Conservation (phyloP, 805 yeast species). For the Yamadazyma laniorum region DNA sequence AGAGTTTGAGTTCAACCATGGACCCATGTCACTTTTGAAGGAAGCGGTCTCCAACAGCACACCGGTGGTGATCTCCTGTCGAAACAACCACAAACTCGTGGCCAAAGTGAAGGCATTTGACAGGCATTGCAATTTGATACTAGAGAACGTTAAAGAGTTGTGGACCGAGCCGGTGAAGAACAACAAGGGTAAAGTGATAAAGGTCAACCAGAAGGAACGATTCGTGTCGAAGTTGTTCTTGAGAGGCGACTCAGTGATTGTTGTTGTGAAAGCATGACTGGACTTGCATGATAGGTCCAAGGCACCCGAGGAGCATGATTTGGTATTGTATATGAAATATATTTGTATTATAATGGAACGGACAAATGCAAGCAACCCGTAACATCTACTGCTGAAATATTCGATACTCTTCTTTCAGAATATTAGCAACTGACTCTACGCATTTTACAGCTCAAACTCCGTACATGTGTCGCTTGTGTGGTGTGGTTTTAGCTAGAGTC, state of each 20-base stretch:
- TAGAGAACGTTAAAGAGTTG: slow-evolving; percentile 88
- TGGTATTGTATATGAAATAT: no score
- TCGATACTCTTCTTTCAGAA: no score
- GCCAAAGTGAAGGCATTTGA: slow-evolving; percentile 94
- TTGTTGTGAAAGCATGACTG: slow-evolving; percentile 65
- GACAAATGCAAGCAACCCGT: no score
- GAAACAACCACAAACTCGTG: slow-evolving; percentile 90
- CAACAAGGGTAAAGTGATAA: slow-evolving; percentile 69
- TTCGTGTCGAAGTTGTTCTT: slow-evolving; percentile 86
- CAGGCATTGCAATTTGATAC: slow-evolving; percentile 89
- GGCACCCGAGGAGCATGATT: no score
- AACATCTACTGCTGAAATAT: no score
- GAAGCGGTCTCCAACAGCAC: slow-evolving; percentile 72
- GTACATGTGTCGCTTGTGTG: no score
- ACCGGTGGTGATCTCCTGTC: slow-evolving; percentile 80
- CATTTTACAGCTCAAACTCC: no score
- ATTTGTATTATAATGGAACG: no score
- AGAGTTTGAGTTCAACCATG: slow-evolving; percentile 83
- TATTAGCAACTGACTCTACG: no score
- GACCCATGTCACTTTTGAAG: slow-evolving; percentile 88
- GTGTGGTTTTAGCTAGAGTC: no score
- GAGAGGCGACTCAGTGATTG: slow-evolving; percentile 93
- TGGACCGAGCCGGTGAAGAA: slow-evolving; percentile 66
- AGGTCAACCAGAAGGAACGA: slow-evolving; percentile 61
- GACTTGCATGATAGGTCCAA: no score